Conservation (phyloP, 306 rosid species). For the Cucumis melo region DNA sequence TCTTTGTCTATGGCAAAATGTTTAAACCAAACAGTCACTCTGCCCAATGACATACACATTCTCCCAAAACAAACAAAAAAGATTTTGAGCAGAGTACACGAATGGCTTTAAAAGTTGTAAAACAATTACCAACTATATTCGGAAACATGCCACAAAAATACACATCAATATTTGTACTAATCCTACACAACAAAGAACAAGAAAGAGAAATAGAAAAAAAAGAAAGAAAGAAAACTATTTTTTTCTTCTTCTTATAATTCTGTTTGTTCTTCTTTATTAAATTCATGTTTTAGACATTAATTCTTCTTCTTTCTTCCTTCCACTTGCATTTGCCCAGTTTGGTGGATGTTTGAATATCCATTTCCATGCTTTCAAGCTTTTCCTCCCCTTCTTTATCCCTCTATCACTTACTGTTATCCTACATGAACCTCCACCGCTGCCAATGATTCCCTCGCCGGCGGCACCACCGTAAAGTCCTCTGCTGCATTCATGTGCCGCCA, state of each 20-base stretch:
- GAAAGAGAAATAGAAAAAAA: not conserved
- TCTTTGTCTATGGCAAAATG: not conserved
- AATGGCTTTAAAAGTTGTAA: not conserved
- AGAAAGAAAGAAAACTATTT: too few relatives aligned
- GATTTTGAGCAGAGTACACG: not conserved
- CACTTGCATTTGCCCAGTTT: constrained; percentile 26
- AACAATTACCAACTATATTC: not conserved
- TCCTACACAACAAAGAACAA: not conserved
- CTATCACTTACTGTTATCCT: constrained; percentile 72
- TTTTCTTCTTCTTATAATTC: not conserved
- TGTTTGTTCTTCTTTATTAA: not conserved
- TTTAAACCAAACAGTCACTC: not conserved
- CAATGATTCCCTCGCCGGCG: constrained; percentile 11
- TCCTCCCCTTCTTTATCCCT: constrained; percentile 60
- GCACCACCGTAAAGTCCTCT: constrained; percentile 10
- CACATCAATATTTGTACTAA: not conserved
- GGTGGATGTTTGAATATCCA: constrained; percentile 79
- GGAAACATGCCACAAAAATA: not conserved
- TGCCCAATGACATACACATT: not conserved
- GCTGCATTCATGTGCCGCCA: constrained; percentile 27
- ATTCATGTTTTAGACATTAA: constrained; percentile 41
- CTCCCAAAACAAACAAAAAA: not conserved
- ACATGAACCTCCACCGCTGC: constrained; percentile 72
- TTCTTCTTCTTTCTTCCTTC: constrained; percentile 55
- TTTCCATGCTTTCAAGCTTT: constrained; percentile 70